Base-by-base conservation (phyloP, 1,284 basidiomycete genomes). In the Ganoderma multipileum region DNA sequence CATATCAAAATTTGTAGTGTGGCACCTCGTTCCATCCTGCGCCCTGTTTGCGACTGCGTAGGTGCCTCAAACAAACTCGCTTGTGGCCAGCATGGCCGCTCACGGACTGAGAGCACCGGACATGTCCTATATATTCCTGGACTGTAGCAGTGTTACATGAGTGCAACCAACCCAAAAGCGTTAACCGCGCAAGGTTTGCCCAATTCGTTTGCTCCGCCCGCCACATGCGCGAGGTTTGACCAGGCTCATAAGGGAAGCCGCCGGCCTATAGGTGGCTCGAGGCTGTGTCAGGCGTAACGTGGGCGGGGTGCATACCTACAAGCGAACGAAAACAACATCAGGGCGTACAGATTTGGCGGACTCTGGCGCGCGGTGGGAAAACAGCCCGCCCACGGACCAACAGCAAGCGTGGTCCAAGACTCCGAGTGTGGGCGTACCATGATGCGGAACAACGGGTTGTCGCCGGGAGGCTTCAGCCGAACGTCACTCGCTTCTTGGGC, bases 401-500 rank as follows among this genome's bases (percentile, higher is more conserved):
- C n/a, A n/a, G 18, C 2, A 20, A 14, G 41, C 42, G 14, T 23
- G 36, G 55, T 38, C 55, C 33, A 33, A 36, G 20, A 30, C 33
- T 58, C 55, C 33, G 55, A n/a, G 8, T 38, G 55, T 16, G 26
- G 52, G 36, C 11, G 33, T 30, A 47, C 42, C 54, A 55, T n/a
- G 50, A 14, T 18, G 38, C 63, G 69, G 68, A 69, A 66, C 70
- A 60, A 4, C 38, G 58, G 38, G 58, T 11, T 60, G 38, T 39
- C 58, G 63, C 6, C 11, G 36, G 38, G n/a, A 0, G 20, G 57
- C 33, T 64, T 73, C 70, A 73, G 16, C 68, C 70, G 64, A 73
- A 73, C 11, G 70, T 69, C 38, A 73, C 72, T 2, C 72, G 69
- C 47, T 73, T 73, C 68, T 55, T 67, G 18, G 47, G 28, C 23